These are phyloP conservation scores for Sporothrix curviconia DNA, from an alignment of 2,329 filamentous ascomycete genomes.

Conservation along the genomic window DNA sequence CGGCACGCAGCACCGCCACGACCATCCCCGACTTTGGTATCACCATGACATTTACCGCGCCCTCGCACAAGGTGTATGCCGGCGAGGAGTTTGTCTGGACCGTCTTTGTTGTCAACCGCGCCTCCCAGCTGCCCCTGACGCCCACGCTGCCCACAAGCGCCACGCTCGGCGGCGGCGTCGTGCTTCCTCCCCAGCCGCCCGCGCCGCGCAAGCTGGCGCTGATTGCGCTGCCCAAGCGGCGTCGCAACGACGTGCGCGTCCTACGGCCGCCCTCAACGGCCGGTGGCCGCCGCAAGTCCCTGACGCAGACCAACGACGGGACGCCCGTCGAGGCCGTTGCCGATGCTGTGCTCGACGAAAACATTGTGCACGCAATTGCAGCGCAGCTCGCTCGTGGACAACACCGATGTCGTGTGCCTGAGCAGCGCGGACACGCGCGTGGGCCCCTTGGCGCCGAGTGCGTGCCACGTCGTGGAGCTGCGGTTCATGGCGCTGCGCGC, in stretches of 20 bases:
- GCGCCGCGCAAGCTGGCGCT: constrained; percentile 62
- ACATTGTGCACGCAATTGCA: constrained; percentile 65
- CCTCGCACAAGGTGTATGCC: constrained; percentile 47
- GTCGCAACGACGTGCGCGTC: constrained; percentile 49
- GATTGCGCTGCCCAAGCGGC: constrained; percentile 58
- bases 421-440: constrained; percentile 66
- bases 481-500: constrained; percentile 62
- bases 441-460: constrained; percentile 63
- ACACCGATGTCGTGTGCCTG: constrained; percentile 64
- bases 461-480: constrained; percentile 67
- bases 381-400: constrained; percentile 55
- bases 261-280: constrained; percentile 48
- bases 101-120: constrained; percentile 70
- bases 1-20: constrained; percentile 36
- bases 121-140: constrained; percentile 31
- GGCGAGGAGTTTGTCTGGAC: constrained; percentile 66
- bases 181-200: constrained; percentile 29
- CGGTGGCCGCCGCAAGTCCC: constrained; percentile 23
- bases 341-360: constrained; percentile 65
- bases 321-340: constrained; percentile 37
- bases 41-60: constrained; percentile 66
- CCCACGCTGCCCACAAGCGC: constrained; percentile 15
- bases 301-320: constrained; percentile 2
- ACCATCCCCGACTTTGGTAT: constrained; percentile 58
- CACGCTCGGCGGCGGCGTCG: neutral